phyloP scores from a whole-genome alignment of 1,284 basidiomycete species.

The Ustilago bromivora region DNA sequence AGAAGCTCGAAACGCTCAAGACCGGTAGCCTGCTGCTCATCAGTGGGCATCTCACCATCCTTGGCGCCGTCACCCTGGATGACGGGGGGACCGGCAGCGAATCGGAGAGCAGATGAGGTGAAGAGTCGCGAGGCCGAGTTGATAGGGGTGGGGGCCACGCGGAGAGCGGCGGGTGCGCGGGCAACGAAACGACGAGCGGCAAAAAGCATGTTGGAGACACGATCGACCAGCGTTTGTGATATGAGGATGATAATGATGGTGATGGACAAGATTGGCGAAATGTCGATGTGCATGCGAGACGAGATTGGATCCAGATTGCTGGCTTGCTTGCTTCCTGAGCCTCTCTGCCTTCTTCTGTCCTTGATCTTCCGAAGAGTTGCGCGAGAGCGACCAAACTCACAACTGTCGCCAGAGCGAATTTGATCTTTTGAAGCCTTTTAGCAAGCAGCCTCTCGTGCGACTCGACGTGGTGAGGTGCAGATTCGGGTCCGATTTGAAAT shows the following conservation, averaged over 20 bases:
- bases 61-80: constrained; percentile 82
- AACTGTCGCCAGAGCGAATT: constrained; percentile 4
- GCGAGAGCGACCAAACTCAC: neutral
- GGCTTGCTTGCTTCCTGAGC: neutral
- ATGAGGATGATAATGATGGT: constrained; percentile 15
- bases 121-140: constrained; percentile 51
- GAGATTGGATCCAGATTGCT: neutral
- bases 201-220: constrained; percentile 42
- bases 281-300: constrained; percentile 12
- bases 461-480: neutral
- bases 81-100: constrained; percentile 73
- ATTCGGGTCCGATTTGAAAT: constrained; percentile 33
- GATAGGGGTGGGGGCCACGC: constrained; percentile 45
- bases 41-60: constrained; percentile 82
- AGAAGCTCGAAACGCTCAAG: constrained; percentile 93
- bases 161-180: constrained; percentile 48
- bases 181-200: constrained; percentile 51
- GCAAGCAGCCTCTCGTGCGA: constrained; percentile 19
- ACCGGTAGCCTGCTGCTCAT: constrained; percentile 92
- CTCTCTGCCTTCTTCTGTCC: constrained; percentile 13
- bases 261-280: constrained; percentile 12
- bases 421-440: constrained; percentile 13
- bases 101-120: constrained; percentile 54
- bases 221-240: neutral
- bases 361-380: constrained; percentile 42